A percentile compares a stretch with the other conserved stretches of the same genome.
Evolutionary conservation across 2,329 filamentous ascomycete species (phyloP).

Genomic region (Chrysoporthe austroafricana): DNA sequence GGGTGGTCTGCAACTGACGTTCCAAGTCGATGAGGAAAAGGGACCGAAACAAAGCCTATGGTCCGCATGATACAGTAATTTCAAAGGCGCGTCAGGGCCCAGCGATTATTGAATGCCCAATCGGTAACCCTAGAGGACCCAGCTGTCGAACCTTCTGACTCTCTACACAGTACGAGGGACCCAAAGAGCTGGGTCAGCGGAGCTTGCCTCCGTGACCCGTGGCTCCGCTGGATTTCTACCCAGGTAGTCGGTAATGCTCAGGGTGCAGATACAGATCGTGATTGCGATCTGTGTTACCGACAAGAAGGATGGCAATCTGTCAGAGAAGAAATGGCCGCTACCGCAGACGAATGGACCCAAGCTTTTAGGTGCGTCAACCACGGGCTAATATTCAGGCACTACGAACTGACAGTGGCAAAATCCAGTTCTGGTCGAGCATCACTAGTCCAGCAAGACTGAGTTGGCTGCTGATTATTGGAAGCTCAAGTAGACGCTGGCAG

Average conservation of each 20-base stretch:
- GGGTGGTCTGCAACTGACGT: neutral
- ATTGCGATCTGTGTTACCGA: neutral
- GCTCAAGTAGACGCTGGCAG: neutral
- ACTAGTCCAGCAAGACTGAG: neutral
- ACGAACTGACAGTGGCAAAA: neutral
- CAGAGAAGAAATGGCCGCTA: neutral
- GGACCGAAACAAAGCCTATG: neutral
- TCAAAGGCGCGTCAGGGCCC: neutral
- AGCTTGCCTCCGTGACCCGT: constrained; percentile 19
- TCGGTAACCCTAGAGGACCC: neutral
- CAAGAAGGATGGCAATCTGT: neutral
- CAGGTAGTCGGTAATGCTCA: neutral
- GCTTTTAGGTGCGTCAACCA: neutral
- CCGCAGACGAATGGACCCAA: neutral
- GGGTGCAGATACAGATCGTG: neutral
- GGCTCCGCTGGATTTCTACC: neutral
- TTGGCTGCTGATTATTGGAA: neutral
- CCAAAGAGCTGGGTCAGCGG: constrained; percentile 26
- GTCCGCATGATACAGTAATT: constrained; percentile 5
- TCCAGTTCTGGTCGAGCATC: neutral
- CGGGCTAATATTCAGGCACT: neutral
- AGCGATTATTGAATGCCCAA: constrained; percentile 1
- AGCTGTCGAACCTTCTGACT: neutral
- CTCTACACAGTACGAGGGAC: constrained; percentile 16
- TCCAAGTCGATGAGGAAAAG: neutral